Evolutionary conservation across 2,329 filamentous ascomycete species (phyloP).

Genomic region (Ophiosphaerella narmari): DNA sequence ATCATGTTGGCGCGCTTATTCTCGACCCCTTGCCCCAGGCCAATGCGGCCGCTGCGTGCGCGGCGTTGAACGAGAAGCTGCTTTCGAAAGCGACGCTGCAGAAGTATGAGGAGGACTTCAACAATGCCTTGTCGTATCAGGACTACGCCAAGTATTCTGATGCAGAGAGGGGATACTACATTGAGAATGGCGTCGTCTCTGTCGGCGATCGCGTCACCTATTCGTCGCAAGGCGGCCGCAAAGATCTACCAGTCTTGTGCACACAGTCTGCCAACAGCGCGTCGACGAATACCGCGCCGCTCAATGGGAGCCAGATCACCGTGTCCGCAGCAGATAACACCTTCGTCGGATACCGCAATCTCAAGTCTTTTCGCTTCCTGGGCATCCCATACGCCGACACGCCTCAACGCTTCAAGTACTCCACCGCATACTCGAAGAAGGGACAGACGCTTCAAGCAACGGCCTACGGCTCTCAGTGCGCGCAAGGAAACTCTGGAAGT

Average conservation of each 20-base stretch:
- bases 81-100: slow-evolving; percentile 50
- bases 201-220: slow-evolving; percentile 45
- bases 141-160: slow-evolving; percentile 48
- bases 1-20: slow-evolving; percentile 58
- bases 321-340: slow-evolving; percentile 51
- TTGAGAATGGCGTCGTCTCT: slow-evolving; percentile 48
- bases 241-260: slow-evolving; percentile 55
- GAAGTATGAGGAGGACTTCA: slow-evolving; percentile 53
- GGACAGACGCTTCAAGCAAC: slow-evolving; percentile 54
- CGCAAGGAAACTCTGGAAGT: slow-evolving; percentile 45
- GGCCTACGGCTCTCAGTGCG: slow-evolving; percentile 52
- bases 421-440: slow-evolving; percentile 51
- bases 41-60: slow-evolving; percentile 52
- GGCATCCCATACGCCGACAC: slow-evolving; percentile 54
- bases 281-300: slow-evolving; percentile 24
- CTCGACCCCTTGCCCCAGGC: slow-evolving; percentile 50
- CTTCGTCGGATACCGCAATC: slow-evolving; percentile 58
- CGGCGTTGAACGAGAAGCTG: slow-evolving; percentile 54
- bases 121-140: slow-evolving; percentile 52
- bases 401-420: slow-evolving; percentile 53
- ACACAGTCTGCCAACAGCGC: slow-evolving; percentile 54
- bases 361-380: slow-evolving; percentile 54
- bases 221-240: slow-evolving; percentile 24
- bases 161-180: slow-evolving; percentile 49
- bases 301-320: slow-evolving; percentile 40